These are phyloP conservation scores for Excoecaria agallocha DNA, from an alignment of 345 rosid species.

Conservation along the genomic window DNA sequence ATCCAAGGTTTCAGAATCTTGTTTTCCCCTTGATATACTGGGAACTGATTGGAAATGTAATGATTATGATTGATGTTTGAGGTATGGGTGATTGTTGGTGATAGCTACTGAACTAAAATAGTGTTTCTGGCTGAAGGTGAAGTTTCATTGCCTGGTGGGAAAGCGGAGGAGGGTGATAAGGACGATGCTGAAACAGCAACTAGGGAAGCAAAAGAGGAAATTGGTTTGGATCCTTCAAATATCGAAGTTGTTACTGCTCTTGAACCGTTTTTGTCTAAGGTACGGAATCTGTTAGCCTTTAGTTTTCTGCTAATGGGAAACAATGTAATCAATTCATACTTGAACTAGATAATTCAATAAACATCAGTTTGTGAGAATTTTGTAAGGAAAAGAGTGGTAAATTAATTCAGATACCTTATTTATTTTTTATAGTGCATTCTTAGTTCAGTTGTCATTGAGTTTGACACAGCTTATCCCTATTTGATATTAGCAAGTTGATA, in stretches of 20 bases:
- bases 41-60: neutral
- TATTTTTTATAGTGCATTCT: neutral
- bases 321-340: neutral
- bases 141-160: conserved; percentile 81
- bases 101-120: conserved; percentile 10
- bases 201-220: conserved; percentile 71
- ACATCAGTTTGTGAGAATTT: neutral
- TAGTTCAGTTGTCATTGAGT: neutral
- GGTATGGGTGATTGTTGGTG: conserved; percentile 7
- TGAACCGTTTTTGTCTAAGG: conserved; percentile 94
- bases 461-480: neutral
- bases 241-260: conserved; percentile 60
- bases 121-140: conserved; percentile 50
- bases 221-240: conserved; percentile 66
- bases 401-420: neutral
- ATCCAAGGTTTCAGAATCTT: neutral
- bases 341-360: neutral
- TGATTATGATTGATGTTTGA: neutral
- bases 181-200: conserved; percentile 68
- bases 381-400: neutral
- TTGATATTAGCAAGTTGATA: neutral
- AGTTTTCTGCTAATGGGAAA: neutral
- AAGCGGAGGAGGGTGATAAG: conserved; percentile 63
- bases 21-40: neutral
- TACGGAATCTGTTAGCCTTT: conserved; percentile 24